These are phyloP conservation scores for Globisporangium solare DNA, from an alignment of 352 stramenopile species.

Conservation along the genomic window DNA sequence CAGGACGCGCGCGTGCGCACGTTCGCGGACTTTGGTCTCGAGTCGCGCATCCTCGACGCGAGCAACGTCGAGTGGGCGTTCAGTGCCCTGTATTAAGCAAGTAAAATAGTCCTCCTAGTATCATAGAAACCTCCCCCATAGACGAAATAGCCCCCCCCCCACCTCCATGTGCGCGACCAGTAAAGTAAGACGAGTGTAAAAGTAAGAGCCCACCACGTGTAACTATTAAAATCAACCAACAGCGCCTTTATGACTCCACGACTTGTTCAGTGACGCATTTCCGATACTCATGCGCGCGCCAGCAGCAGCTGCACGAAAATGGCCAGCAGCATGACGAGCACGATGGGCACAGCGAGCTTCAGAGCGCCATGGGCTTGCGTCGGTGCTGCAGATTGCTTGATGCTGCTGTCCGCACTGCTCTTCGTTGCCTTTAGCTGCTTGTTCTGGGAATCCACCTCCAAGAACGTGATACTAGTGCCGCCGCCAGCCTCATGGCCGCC, in stretches of 20 bases:
- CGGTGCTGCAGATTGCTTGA: not conserved
- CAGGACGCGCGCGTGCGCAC: slow-evolving; percentile 30
- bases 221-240: too few species aligned
- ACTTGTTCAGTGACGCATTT: too few species aligned
- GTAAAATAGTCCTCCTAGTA: slow-evolving; percentile 7
- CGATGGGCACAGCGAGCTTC: slow-evolving; percentile 20
- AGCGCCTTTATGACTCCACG: too few species aligned
- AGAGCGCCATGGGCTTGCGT: not conserved
- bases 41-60: slow-evolving; percentile 47
- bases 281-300: too few species aligned
- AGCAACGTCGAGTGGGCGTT: slow-evolving; percentile 75
- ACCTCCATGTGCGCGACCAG: slow-evolving; percentile 14
- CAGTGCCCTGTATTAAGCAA: slow-evolving; percentile 64
- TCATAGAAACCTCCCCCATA: slow-evolving; percentile 5
- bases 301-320: too few species aligned
- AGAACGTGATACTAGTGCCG: slow-evolving; percentile 7
- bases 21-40: slow-evolving; percentile 73
- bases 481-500: slow-evolving; percentile 2
- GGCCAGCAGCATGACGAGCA: slow-evolving; percentile 25
- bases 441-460: slow-evolving; percentile 15
- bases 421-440: slow-evolving; percentile 10
- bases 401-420: slow-evolving; percentile 9
- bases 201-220: too few species aligned
- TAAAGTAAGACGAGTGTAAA: slow-evolving; percentile 26
- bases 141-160: slow-evolving; percentile 20